Evolutionary conservation across 495 filamentous ascomycete genomes (phyloP).

Genomic region (Immersiella caudata): DNA sequence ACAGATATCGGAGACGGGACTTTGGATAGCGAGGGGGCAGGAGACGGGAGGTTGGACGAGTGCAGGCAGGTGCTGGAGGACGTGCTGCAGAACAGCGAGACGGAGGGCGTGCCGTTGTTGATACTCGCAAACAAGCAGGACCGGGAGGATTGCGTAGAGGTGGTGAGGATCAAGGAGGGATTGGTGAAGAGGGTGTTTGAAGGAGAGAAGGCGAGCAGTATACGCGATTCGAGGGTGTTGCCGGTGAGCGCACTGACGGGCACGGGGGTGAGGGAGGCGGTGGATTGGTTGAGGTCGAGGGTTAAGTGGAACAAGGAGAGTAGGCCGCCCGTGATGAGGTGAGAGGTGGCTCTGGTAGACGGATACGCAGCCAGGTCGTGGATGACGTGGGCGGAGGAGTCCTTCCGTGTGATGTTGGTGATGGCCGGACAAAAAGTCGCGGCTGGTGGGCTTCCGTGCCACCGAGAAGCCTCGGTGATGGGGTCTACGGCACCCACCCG

Average conservation of each 20-base stretch:
- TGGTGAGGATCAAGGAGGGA: conserved; percentile 94
- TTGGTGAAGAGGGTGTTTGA: conserved; percentile 92
- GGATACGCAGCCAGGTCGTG: no score
- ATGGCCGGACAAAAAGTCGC: not conserved
- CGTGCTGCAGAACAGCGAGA: conserved; percentile 81
- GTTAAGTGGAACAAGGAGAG: conserved; percentile 97
- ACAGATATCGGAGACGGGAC: conserved; percentile 85
- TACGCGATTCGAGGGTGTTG: conserved; percentile 87
- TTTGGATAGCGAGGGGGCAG: conserved; percentile 55
- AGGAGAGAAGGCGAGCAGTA: conserved; percentile 80
- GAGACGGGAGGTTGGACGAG: conserved; percentile 71
- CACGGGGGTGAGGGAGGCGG: conserved; percentile 87
- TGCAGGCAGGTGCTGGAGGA: conserved; percentile 86
- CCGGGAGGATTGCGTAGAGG: conserved; percentile 95
- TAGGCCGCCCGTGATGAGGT: conserved; percentile 91
- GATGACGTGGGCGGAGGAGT: no score
- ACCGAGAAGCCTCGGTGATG: not conserved
- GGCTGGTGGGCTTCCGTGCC: not conserved
- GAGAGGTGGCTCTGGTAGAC: conserved; percentile 16
- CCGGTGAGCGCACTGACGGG: conserved; percentile 90
- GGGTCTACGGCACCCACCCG: not conserved
- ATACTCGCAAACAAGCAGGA: conserved; percentile 98
- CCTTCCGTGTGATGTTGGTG: not conserved
- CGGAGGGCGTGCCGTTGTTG: conserved; percentile 86
- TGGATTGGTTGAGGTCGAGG: conserved; percentile 89